Evolutionary conservation across 2,329 filamentous ascomycete species (phyloP), one percentile per base, ranked within the genome.

Genomic region (Lizonia empirigonia): DNA sequence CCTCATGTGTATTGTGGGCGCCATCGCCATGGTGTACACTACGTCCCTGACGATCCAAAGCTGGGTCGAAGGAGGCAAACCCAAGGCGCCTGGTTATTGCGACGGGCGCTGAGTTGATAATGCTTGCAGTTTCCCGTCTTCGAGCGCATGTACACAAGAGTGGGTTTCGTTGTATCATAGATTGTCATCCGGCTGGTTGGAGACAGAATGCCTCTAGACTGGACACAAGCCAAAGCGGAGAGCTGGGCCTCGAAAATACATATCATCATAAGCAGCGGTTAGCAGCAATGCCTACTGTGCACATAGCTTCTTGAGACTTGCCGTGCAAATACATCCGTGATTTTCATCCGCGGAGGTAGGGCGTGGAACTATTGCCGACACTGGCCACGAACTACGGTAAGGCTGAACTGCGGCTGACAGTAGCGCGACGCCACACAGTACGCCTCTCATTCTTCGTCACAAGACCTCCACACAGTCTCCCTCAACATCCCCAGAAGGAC

Each of bases 1-100:
- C 32, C 60, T 79, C 0, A 84, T 99, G 27, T 88, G 90, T 64
- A 77, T 91, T 50, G 91, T 97, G 65, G 94, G 94, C 7, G 76
- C 92, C 44, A 74, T 91, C 15, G 90, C 90, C 63, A 99, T 97
- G 89, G 83, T 84, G 5, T 99, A 99, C 73, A 96, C 94, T 0
- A 97, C 94, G 0, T 80, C 82, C 27, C 78, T 97, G 64, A 99
- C 94, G 0, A 78, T 97, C 38, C 82, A 87, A 69, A 95, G 89
- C 73, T 99, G 94, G 95, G 84, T 89, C 6, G 80, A 78, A 41
- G 84, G 85, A 4, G 72, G 74, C 15, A 65, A 71, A n/a, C 73
- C 73, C 4, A 80, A 80, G 56, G 64, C 79, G 10, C 84, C 85
- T 2, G 84, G 85, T 24, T 88, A 88, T 69, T 89, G 86, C 68